phyloP scores from a whole-genome alignment of 331 rosid genomes.

The Ulmus americana region DNA sequence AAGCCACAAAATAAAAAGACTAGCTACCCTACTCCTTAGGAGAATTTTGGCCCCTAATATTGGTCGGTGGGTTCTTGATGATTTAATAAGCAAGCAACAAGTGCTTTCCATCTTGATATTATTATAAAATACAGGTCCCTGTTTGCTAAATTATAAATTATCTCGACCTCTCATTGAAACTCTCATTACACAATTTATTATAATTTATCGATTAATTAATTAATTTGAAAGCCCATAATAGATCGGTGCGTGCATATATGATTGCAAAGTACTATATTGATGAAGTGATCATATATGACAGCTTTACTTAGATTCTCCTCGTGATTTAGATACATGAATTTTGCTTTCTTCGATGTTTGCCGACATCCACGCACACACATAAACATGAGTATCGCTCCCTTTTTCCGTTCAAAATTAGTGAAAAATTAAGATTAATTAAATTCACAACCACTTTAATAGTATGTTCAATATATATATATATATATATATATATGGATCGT shows the following conservation, averaged over 20 bases:
- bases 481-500: too few relatives aligned
- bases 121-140: neutral
- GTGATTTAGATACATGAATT: conserved; percentile 12
- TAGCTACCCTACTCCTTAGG: conserved; percentile 4
- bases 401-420: neutral
- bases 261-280: conserved; percentile 6
- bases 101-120: conserved; percentile 4
- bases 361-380: neutral
- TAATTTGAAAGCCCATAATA: conserved; percentile 14
- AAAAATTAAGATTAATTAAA: neutral
- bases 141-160: neutral
- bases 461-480: neutral
- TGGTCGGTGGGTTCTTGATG: conserved; percentile 23
- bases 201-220: neutral
- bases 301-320: conserved; percentile 16
- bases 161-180: neutral
- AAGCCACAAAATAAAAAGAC: conserved; percentile 29
- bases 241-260: conserved; percentile 7
- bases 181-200: neutral
- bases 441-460: neutral
- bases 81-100: neutral
- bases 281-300: conserved; percentile 7
- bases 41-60: conserved; percentile 16
- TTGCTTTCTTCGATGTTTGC: conserved; percentile 1
- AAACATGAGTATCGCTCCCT: neutral